These are phyloP conservation scores for Euphorbia pulcherrima DNA, from an alignment of 345 rosid genomes.

Conservation along the genomic window DNA sequence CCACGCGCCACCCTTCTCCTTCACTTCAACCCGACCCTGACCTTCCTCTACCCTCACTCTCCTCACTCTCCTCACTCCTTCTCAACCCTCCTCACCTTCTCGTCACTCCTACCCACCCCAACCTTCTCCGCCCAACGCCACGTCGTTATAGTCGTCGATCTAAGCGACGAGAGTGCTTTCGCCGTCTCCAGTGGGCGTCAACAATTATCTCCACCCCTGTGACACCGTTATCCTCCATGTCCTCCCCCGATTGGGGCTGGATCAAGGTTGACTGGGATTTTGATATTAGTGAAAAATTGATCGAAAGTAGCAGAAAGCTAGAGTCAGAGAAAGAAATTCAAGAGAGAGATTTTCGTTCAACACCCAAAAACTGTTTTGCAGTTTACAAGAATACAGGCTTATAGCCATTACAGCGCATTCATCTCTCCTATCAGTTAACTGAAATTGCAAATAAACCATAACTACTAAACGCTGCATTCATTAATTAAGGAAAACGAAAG, in stretches of 20 bases:
- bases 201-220: slow-evolving; percentile 30
- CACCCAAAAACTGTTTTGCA: no score
- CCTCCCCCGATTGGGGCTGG: slow-evolving; percentile 80
- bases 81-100: slow-evolving; percentile 3
- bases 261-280: no score
- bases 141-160: slow-evolving; percentile 32
- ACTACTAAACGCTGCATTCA: no score
- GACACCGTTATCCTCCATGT: slow-evolving; percentile 66
- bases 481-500: no score
- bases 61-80: slow-evolving; percentile 11
- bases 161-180: slow-evolving; percentile 28
- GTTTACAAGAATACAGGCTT: no score
- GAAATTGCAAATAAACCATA: no score
- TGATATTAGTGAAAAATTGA: no score
- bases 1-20: not conserved
- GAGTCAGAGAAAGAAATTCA: no score
- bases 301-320: no score
- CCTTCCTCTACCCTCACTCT: slow-evolving; percentile 6
- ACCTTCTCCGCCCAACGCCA: slow-evolving; percentile 21
- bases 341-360: no score
- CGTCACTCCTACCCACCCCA: slow-evolving; percentile 3
- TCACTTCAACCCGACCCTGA: slow-evolving; percentile 9
- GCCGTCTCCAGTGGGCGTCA: slow-evolving; percentile 29
- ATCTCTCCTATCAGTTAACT: no score
- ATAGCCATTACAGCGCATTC: no score